Percentiles rank a stretch among this genome's conserved stretches.
phyloP scores from a whole-genome alignment of 129 eudicot genomes.

The Ambrosia artemisiifolia region DNA sequence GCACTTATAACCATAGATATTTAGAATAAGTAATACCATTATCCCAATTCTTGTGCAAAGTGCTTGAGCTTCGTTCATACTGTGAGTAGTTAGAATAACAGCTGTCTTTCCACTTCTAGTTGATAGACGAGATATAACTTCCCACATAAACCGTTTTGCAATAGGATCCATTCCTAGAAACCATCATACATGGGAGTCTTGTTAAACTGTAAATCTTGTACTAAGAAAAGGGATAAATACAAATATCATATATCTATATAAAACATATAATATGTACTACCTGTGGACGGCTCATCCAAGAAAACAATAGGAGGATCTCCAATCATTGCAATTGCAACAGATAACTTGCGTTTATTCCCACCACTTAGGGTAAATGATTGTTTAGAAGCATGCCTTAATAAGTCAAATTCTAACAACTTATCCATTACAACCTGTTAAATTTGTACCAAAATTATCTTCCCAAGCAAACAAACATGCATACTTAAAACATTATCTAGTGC shows the following conservation, averaged over 20 bases:
- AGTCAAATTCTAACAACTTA: slow-evolving; percentile 83
- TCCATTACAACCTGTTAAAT: slow-evolving; percentile 72
- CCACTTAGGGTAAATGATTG: slow-evolving; percentile 92
- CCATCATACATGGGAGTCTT: slow-evolving; percentile 16
- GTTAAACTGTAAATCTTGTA: neutral
- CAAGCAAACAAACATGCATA: neutral
- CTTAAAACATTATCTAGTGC: neutral
- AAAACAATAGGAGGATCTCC: slow-evolving; percentile 95
- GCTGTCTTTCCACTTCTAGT: slow-evolving; percentile 97
- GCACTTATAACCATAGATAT: no score
- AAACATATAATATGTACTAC: slow-evolving; percentile 27
- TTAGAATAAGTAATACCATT: no score
- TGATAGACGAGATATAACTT: slow-evolving; percentile 88
- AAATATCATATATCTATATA: neutral
- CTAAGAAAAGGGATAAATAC: neutral
- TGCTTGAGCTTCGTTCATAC: slow-evolving; percentile 99
- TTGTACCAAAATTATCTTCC: slow-evolving; percentile 23
- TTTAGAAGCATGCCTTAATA: slow-evolving; percentile 77
- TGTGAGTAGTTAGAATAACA: slow-evolving; percentile 91
- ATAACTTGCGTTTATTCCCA: slow-evolving; percentile 91
- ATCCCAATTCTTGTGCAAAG: slow-evolving; percentile 96
- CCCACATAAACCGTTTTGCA: slow-evolving; percentile 99
- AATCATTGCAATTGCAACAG: slow-evolving; percentile 99
- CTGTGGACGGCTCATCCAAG: slow-evolving; percentile 96
- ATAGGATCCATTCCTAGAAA: slow-evolving; percentile 94